Evolutionary conservation across 2,329 filamentous ascomycete genomes (phyloP).

Genomic region (Thelonectria discophora): DNA sequence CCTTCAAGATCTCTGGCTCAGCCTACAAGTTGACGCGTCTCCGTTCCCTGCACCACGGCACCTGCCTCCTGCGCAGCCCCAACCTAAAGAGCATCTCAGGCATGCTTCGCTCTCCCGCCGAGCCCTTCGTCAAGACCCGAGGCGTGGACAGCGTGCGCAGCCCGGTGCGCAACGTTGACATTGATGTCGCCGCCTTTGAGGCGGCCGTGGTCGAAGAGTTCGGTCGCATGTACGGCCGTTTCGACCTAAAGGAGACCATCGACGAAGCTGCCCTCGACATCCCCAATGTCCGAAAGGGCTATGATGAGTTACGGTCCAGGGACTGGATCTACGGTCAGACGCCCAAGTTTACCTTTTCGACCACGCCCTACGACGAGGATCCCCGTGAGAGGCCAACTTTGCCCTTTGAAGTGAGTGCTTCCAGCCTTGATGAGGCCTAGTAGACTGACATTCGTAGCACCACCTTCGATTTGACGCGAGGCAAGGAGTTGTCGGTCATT

Average conservation of each 20-base stretch:
- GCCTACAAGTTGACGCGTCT: conserved; percentile 90
- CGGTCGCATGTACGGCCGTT: conserved; percentile 67
- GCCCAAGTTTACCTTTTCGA: conserved; percentile 80
- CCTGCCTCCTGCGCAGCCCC: conserved; percentile 81
- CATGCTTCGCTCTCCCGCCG: conserved; percentile 81
- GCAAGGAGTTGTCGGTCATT: conserved; percentile 49
- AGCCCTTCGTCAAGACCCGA: conserved; percentile 77
- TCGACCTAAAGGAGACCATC: conserved; percentile 51
- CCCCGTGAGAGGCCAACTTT: conserved; percentile 62
- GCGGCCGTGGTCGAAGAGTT: conserved; percentile 73
- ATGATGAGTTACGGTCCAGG: conserved; percentile 57
- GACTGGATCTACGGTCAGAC: conserved; percentile 89
- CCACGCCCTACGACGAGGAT: conserved; percentile 66
- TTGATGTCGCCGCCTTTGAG: conserved; percentile 59
- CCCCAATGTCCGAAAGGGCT: conserved; percentile 55
- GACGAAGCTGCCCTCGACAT: conserved; percentile 60
- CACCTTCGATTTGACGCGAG: conserved; percentile 49
- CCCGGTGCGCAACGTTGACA: conserved; percentile 79
- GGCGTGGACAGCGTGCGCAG: conserved; percentile 94
- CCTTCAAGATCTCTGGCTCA: conserved; percentile 88
- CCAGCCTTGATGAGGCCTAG: not conserved
- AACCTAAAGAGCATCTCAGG: conserved; percentile 75
- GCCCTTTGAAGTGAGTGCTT: conserved; percentile 54
- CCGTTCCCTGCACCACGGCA: conserved; percentile 90
- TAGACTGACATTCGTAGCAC: conserved; percentile 33